phyloP scores from a whole-genome alignment of 2,329 filamentous ascomycete genomes.

The Beauveria pseudobassiana region DNA sequence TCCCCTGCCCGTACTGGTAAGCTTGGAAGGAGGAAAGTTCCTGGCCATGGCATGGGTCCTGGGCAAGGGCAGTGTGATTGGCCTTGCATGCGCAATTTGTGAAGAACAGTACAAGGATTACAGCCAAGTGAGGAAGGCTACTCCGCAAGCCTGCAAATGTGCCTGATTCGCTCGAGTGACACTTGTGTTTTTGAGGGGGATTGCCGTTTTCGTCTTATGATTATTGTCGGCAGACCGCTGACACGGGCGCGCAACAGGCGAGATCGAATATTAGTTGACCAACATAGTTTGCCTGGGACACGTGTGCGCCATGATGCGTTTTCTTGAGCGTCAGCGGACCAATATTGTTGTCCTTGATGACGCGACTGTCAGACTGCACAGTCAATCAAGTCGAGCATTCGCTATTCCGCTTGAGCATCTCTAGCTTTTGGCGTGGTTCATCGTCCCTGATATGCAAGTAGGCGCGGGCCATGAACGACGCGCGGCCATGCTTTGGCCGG shows the following conservation, averaged over 20 bases:
- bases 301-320: too few species aligned
- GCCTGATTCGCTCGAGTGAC: neutral
- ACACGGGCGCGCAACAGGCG: neutral
- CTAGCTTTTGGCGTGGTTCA: neutral
- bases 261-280: neutral
- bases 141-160: neutral
- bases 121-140: neutral
- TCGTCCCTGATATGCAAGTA: neutral
- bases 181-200: neutral
- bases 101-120: neutral
- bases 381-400: too few species aligned
- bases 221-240: neutral
- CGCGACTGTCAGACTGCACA: too few species aligned
- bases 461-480: neutral
- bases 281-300: neutral
- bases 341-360: too few species aligned
- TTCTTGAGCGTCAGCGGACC: too few species aligned
- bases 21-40: neutral
- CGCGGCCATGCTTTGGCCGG: neutral
- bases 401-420: neutral
- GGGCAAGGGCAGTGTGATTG: conserved; percentile 3
- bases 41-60: neutral
- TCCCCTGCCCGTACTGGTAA: neutral
- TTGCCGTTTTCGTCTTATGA: neutral
- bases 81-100: conserved; percentile 4